phyloP scores from a whole-genome alignment of 139 green algal species.

The Micractinium sp. region DNA sequence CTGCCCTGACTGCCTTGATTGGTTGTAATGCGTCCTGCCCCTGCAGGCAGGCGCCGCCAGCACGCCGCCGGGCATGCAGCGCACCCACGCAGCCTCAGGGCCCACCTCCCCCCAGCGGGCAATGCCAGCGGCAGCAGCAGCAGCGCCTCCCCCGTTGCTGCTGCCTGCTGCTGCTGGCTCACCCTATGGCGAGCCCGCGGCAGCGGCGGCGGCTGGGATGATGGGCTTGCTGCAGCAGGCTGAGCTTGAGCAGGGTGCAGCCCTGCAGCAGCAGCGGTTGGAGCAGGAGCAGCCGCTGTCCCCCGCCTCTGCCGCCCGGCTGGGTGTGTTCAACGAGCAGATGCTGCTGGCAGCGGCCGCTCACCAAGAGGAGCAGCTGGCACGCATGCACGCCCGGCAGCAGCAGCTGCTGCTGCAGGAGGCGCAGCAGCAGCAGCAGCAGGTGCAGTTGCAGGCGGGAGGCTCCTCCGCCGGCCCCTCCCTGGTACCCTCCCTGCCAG shows the following conservation, averaged over 20 bases:
- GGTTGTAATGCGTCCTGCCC: background rate
- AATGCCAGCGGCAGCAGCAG: background rate
- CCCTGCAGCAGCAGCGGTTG: background rate
- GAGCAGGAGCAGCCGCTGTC: background rate
- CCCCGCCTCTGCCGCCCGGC: background rate
- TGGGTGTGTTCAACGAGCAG: constrained; percentile 19
- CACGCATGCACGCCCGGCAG: background rate
- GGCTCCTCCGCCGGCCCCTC: background rate
- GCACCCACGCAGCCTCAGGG: background rate
- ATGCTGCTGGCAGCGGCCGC: constrained; percentile 4
- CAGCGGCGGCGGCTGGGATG: no score
- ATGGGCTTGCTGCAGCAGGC: no score
- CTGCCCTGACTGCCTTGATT: no score
- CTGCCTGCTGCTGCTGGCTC: background rate
- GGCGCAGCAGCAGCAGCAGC: background rate
- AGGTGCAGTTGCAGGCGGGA: background rate
- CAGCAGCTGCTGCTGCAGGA: background rate
- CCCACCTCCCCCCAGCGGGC: no score
- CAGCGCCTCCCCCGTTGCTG: background rate
- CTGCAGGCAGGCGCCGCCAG: background rate
- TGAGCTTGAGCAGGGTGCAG: no score
- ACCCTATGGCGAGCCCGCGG: no score
- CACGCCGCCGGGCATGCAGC: background rate
- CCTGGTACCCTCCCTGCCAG: background rate
- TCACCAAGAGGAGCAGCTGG: background rate